Conservation (phyloP, 805 yeast genomes). For the Kluyveromyces aestuarii region DNA sequence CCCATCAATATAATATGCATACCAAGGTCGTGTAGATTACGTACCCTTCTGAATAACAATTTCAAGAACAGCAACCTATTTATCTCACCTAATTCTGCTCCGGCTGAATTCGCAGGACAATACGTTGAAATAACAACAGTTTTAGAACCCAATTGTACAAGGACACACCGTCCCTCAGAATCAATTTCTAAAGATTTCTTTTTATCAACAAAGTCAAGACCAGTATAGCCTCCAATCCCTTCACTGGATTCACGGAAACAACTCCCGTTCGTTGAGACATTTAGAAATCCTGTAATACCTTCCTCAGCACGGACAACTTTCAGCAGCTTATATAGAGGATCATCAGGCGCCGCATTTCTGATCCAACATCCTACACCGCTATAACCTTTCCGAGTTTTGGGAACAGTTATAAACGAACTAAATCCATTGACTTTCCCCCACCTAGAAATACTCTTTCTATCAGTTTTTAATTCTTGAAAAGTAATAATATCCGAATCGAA, state of each 20-base stretch:
- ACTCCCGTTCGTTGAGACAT: conserved; percentile 12
- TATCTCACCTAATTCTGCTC: conserved; percentile 54
- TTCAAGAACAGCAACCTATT: conserved; percentile 51
- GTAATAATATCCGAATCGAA: conserved; percentile 71
- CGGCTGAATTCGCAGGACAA: conserved; percentile 86
- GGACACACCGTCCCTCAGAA: conserved; percentile 74
- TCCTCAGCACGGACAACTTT: conserved; percentile 73
- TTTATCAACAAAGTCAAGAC: conserved; percentile 27
- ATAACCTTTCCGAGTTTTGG: conserved; percentile 66
- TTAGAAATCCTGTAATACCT: conserved; percentile 69
- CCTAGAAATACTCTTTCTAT: conserved; percentile 35
- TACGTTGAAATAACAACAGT: conserved; percentile 59
- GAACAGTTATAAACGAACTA: conserved; percentile 59
- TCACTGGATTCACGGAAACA: conserved; percentile 15
- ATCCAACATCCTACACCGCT: conserved; percentile 87
- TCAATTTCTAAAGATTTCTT: conserved; percentile 43
- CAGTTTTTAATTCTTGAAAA: conserved; percentile 74
- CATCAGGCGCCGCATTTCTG: conserved; percentile 39
- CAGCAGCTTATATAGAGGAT: conserved; percentile 34
- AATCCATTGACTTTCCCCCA: conserved; percentile 49
- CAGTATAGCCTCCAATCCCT: conserved; percentile 68
- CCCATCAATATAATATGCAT: conserved; percentile 78
- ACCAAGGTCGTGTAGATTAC: conserved; percentile 43
- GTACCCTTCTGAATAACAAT: conserved; percentile 52
- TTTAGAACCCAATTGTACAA: conserved; percentile 60